Evolutionary conservation across 2,329 filamentous ascomycete species (phyloP), one percentile per base, ranked within the genome.

Genomic region (Zymoseptoria pseudotritici): DNA sequence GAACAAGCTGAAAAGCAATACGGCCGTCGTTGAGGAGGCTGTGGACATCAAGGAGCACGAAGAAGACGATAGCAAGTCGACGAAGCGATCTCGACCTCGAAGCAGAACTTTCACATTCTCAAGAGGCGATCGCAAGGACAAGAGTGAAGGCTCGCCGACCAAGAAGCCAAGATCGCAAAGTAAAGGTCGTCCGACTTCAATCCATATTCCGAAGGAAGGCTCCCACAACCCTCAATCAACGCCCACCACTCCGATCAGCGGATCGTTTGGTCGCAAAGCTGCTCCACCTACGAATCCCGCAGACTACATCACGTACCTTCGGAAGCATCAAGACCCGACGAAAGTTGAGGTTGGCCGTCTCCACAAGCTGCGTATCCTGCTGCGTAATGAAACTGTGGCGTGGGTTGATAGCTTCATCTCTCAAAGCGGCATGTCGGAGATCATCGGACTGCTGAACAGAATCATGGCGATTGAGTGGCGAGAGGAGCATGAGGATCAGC

Each of bases 401-500:
- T 99, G 94, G 94, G 95, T 95, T 2, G 91, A 97, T 71, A 84
- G 86, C 11, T 99, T 97, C 72, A 90, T 97, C 67, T 82, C 86
- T 50, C 86, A 92, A 64, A 91, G 90, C 17, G 94, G 94, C 20
- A 96, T 97, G 91, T 84, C 88, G 66, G 91, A 97, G 74, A 89
- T 97, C 63, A 88, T 97, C 42, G 85, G 84, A 49, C 78, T 97
- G 58, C 80, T 97, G 54, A 88, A 96, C 74, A 85, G 93, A n/a
- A 96, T 93, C 68, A 91, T 97, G 83, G 88, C 88, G 56, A 87
- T 99, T 36, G 94, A 97, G 74, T 99, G 94, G 93, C 90, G 92
- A 70, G 94, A 97, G 80, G 94, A 97, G 69, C 93, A 97, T 70
- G 94, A 97, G 76, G 94, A 97, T 71, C 87, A 87, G 9, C 81